A percentile compares a stretch with the other conserved stretches of the same genome.
phyloP scores from a whole-genome alignment of 306 rosid species.

The Vigna trinervia region DNA sequence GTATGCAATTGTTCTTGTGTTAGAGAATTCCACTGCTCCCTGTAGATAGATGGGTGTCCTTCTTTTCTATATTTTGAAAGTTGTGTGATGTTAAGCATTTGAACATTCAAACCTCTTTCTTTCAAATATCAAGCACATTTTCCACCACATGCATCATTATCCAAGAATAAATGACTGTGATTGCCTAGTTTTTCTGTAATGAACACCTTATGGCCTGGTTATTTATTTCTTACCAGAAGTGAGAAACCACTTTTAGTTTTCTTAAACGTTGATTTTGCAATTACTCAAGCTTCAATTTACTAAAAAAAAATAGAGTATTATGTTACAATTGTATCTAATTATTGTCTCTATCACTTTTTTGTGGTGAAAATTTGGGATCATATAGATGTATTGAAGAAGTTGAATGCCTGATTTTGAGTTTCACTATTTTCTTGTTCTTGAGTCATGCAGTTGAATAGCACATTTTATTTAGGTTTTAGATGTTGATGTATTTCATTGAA shows the following conservation, averaged over 20 bases:
- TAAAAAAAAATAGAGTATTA: background rate
- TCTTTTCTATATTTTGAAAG: no score
- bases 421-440: conserved; percentile 4
- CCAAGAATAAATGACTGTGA: no score
- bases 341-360: background rate
- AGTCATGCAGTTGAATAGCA: background rate
- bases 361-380: background rate
- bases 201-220: no score
- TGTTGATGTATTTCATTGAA: conserved; percentile 12
- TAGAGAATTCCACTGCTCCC: no score
- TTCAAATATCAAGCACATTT: no score
- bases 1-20: no score
- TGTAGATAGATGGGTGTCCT: no score
- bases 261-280: background rate
- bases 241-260: conserved; percentile 50
- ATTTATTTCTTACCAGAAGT: conserved; percentile 66
- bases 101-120: no score
- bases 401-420: background rate
- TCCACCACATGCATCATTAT: no score
- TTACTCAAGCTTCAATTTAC: conserved; percentile 15
- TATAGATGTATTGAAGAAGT: background rate
- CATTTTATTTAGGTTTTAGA: background rate
- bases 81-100: no score
- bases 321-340: background rate
- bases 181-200: no score